Percentiles rank a stretch among this genome's conserved stretches.
phyloP scores from a whole-genome alignment of 306 rosid species.

The Inga leiocalycina region DNA sequence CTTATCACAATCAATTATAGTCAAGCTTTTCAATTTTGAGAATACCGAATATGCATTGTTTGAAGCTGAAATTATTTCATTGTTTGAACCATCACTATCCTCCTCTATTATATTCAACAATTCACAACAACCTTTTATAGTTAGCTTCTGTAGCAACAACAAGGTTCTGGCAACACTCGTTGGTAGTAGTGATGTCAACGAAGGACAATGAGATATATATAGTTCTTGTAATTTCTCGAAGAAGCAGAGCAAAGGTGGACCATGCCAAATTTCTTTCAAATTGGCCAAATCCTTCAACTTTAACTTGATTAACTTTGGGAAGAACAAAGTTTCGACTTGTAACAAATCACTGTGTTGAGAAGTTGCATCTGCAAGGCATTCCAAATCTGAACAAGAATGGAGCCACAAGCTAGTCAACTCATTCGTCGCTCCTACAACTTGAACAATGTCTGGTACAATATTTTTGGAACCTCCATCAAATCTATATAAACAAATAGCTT shows the following conservation, averaged over 20 bases:
- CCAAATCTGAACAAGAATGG: background rate
- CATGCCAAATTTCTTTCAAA: slow-evolving; percentile 4
- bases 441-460: slow-evolving; percentile 12
- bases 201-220: background rate
- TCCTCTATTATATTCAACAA: background rate
- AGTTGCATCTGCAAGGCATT: background rate
- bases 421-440: slow-evolving; percentile 1
- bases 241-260: background rate
- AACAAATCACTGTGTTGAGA: background rate
- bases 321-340: background rate
- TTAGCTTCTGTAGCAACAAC: background rate
- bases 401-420: background rate
- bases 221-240: slow-evolving; percentile 9
- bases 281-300: background rate
- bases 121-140: background rate
- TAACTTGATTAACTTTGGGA: background rate
- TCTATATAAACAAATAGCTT: background rate
- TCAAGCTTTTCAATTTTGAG: background rate
- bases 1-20: accelerated
- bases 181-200: slow-evolving; percentile 13
- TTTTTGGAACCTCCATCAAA: background rate
- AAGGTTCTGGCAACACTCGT: background rate
- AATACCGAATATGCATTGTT: background rate
- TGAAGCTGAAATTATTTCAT: background rate
- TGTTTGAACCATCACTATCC: background rate